Conservation (phyloP, 345 rosid genomes). For the Nephelium lappaceum region DNA sequence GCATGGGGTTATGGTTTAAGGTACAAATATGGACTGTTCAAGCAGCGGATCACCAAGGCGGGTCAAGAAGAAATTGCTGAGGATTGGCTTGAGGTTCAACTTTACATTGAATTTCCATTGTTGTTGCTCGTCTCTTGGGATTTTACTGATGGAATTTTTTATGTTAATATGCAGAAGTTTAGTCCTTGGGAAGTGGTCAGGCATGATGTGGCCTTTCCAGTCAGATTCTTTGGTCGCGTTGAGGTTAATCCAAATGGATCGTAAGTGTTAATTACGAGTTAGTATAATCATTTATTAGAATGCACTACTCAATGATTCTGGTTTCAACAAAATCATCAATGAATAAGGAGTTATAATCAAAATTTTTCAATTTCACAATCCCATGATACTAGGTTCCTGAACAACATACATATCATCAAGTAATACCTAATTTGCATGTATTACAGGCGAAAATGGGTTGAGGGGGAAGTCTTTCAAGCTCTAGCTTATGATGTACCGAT, state of each 20-base stretch:
- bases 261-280: constrained; percentile 52
- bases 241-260: constrained; percentile 75
- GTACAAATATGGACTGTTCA: constrained; percentile 90
- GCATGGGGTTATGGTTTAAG: constrained; percentile 99
- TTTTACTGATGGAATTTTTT: constrained; percentile 22
- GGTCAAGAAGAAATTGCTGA: constrained; percentile 97
- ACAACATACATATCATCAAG: constrained; percentile 2
- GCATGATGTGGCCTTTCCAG: constrained; percentile 85
- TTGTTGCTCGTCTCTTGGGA: constrained; percentile 8
- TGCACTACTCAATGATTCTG: neutral
- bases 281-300: neutral
- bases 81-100: constrained; percentile 97
- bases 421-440: constrained; percentile 23
- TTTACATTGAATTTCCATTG: constrained; percentile 5
- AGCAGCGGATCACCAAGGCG: constrained; percentile 77
- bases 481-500: constrained; percentile 95
- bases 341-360: constrained; percentile 1
- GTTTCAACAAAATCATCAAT: neutral
- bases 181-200: constrained; percentile 99
- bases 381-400: constrained; percentile 7
- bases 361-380: neutral
- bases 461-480: constrained; percentile 86
- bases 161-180: constrained; percentile 71
- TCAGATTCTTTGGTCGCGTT: constrained; percentile 84
- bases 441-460: constrained; percentile 84